Conservation (phyloP, 2,329 filamentous ascomycete genomes). For the Penicillium olsonii region DNA sequence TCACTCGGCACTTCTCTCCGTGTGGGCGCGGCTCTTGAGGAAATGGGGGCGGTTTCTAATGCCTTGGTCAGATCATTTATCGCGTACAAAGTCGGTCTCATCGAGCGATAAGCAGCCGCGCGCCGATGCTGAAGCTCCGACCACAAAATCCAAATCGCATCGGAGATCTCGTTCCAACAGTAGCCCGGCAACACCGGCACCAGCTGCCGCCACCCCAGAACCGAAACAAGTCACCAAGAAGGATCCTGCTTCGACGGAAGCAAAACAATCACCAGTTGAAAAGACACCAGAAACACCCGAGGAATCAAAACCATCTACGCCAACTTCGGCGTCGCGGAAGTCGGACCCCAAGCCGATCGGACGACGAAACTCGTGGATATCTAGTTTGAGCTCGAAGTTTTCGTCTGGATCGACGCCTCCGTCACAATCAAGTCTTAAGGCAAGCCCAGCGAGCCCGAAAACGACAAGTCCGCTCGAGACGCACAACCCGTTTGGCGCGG, state of each 20-base stretch:
- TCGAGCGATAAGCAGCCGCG: slow-evolving; percentile 33
- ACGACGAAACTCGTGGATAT: slow-evolving; percentile 84
- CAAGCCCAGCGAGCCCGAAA: slow-evolving; percentile 31
- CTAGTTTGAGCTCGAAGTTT: slow-evolving; percentile 90
- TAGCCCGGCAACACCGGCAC: slow-evolving; percentile 19
- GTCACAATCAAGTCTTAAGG: slow-evolving; percentile 37
- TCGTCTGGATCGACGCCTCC: slow-evolving; percentile 57
- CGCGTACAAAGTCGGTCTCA: slow-evolving; percentile 39
- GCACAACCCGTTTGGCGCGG: slow-evolving; percentile 48
- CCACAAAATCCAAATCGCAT: slow-evolving; percentile 20
- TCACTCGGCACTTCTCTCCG: slow-evolving; percentile 1
- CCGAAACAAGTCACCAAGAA: slow-evolving; percentile 18
- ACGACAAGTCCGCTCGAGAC: slow-evolving; percentile 39
- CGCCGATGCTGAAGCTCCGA: slow-evolving; percentile 23
- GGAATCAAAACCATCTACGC: slow-evolving; percentile 24
- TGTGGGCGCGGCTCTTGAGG: not conserved
- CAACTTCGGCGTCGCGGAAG: slow-evolving; percentile 26
- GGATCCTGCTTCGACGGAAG: slow-evolving; percentile 17
- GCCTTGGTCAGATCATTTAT: slow-evolving; percentile 32
- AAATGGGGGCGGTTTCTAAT: slow-evolving; percentile 9
- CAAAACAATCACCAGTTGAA: slow-evolving; percentile 19
- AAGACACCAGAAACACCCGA: slow-evolving; percentile 8
- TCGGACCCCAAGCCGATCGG: slow-evolving; percentile 32
- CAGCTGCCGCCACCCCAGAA: slow-evolving; percentile 13
- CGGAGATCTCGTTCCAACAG: slow-evolving; percentile 27